Conservation (phyloP, 495 filamentous ascomycete genomes). For the Hyaloscypha finlandica region DNA sequence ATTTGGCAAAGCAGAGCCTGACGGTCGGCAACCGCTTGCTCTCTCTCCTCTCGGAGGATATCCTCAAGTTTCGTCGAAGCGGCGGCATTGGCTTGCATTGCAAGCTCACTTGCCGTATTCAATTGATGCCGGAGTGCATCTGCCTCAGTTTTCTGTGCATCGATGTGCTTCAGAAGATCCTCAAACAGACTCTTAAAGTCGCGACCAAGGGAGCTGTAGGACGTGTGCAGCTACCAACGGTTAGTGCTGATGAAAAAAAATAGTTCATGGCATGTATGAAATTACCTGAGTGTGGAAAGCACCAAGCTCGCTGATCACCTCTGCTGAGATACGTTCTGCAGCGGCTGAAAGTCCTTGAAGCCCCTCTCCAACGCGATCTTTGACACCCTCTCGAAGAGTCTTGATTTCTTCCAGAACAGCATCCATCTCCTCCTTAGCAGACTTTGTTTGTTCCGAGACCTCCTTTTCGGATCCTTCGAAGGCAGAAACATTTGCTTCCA, state of each 20-base stretch:
- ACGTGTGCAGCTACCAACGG: constrained; percentile 64
- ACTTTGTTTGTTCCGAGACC: constrained; percentile 65
- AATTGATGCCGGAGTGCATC: constrained; percentile 70
- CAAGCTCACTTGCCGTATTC: constrained; percentile 61
- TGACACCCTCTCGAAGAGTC: constrained; percentile 80
- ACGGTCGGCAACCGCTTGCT: constrained; percentile 72
- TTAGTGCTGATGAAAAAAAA: constrained; percentile 30
- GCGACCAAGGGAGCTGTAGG: constrained; percentile 84
- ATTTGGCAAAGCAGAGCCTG: constrained; percentile 75
- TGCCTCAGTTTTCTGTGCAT: constrained; percentile 77
- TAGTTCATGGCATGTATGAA: neutral
- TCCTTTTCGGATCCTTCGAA: constrained; percentile 68
- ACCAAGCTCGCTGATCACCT: constrained; percentile 84
- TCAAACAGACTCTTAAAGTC: constrained; percentile 89
- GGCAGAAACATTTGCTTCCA: constrained; percentile 63
- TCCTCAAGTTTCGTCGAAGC: constrained; percentile 70
- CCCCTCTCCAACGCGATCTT: constrained; percentile 80
- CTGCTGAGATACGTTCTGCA: constrained; percentile 83
- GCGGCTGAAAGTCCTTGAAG: constrained; percentile 81
- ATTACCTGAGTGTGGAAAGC: constrained; percentile 74
- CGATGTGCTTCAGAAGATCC: constrained; percentile 68
- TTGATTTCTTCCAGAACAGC: constrained; percentile 89
- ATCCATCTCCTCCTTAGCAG: constrained; percentile 86
- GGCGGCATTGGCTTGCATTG: constrained; percentile 64
- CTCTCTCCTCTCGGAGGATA: constrained; percentile 73